Percentiles rank a stretch among this genome's conserved stretches.
These are phyloP conservation scores for Fusarium denticulatum DNA, from an alignment of 2,329 filamentous ascomycete species.

Conservation along the genomic window DNA sequence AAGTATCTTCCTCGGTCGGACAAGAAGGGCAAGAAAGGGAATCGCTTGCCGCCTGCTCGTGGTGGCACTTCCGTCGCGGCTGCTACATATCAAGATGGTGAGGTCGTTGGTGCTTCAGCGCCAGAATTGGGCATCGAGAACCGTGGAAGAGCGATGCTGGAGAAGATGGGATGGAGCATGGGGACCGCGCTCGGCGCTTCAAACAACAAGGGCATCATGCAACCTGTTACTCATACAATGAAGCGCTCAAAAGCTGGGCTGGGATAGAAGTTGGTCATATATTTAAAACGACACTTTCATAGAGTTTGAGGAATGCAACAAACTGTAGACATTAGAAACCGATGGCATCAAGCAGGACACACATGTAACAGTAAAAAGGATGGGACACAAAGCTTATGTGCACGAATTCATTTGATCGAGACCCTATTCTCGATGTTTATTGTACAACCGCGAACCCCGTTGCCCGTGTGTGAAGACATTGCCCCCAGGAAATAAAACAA, in stretches of 20 bases:
- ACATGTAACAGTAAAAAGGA: conserved; percentile 1
- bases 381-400: conserved; percentile 58
- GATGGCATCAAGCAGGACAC: neutral
- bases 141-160: conserved; percentile 85
- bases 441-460: conserved; percentile 79
- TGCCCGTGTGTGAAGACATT: conserved; percentile 74
- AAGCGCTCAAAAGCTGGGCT: conserved; percentile 88
- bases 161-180: conserved; percentile 96
- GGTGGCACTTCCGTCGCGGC: conserved; percentile 33
- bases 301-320: neutral
- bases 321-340: neutral
- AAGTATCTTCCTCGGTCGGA: conserved; percentile 67
- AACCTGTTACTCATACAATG: conserved; percentile 86
- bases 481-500: conserved; percentile 71
- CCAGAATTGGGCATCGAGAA: conserved; percentile 86
- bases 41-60: conserved; percentile 39
- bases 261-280: conserved; percentile 57
- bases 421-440: conserved; percentile 72
- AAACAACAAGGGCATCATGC: conserved; percentile 88
- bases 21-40: conserved; percentile 49
- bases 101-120: conserved; percentile 85
- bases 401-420: conserved; percentile 71
- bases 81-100: conserved; percentile 78
- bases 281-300: neutral
- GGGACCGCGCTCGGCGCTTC: conserved; percentile 84